Evolutionary conservation across 106 monocot species (phyloP), one percentile per base, ranked within the genome.

Genomic region (Dioscorea alata): DNA sequence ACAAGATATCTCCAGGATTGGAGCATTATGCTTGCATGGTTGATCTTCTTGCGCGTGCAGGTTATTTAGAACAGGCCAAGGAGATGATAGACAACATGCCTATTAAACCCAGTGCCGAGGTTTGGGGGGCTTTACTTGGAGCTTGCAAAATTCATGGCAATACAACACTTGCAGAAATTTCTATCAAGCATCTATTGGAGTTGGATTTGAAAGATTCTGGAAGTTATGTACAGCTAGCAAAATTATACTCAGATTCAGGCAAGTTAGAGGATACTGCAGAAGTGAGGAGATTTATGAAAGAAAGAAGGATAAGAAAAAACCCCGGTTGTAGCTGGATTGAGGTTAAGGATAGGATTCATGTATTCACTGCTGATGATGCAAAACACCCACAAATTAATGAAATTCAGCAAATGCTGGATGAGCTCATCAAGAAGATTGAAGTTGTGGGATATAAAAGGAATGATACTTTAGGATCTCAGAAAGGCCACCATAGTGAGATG

Each of bases 1-100:
- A 89, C 67, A 74, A 71, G 6, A 81, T 97, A 48, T 61, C 50
- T 31, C 89, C 92, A 13, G 82, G 75, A 13, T 65, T 81, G 12
- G 89, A 97, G 67, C 96, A 97, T 80, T 86, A 74, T 79, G 73
- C 96, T 69, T 97, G 96, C 73, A 83, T 97, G 89, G 86, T 92
- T 6, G 92, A 97, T 76, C 96, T 97, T 76, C 63, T 92, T 18
- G 89, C 86, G 51, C 86, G 96, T 32, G 72, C 82, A 35, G 96
- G 96, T 48, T 42, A 78, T 22, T 59, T 97, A 32, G 77, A 73
- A 71, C 75, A 97, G 66, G 96, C 92, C 8, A 92, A 87, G 67
- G 42, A 68, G 33, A 34, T 89, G 35, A 92, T 97, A 66, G 82
- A 80, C 65, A 68, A 59, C 20, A 97, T 92, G 92, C 75, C 86